Evolutionary conservation across 164 flowering plant species (phyloP).

Genomic region (Sextonia rubra): DNA sequence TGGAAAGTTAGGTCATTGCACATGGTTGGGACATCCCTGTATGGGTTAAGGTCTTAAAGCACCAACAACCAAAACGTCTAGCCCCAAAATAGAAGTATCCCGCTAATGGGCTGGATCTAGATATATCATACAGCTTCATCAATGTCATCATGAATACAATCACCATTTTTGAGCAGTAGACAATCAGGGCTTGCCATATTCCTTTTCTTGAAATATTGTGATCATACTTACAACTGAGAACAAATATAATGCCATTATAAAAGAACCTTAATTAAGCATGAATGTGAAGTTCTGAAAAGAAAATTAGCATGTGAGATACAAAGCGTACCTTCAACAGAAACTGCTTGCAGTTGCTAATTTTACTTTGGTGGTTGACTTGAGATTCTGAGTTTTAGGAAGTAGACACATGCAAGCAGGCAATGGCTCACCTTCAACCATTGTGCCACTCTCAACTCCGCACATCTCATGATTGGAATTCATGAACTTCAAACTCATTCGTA

Average conservation of each 20-base stretch:
- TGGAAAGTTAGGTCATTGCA: too few relatives aligned
- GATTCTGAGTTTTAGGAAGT: neutral
- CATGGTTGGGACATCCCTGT: too few relatives aligned
- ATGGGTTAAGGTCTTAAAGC: too few relatives aligned
- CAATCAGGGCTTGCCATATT: too few relatives aligned
- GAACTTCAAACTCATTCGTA: neutral
- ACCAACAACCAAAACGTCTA: too few relatives aligned
- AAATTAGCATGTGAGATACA: neutral
- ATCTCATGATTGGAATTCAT: neutral
- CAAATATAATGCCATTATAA: neutral
- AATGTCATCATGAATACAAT: too few relatives aligned
- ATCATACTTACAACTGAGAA: too few relatives aligned
- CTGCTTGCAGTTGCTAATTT: neutral
- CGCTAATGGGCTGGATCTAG: too few relatives aligned
- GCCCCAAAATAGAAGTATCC: too few relatives aligned
- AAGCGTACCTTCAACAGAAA: neutral
- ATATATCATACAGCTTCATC: too few relatives aligned
- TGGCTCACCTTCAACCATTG: neutral
- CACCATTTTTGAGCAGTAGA: too few relatives aligned
- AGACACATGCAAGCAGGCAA: neutral
- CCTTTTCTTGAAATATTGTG: too few relatives aligned
- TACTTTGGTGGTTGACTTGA: neutral
- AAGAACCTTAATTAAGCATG: neutral
- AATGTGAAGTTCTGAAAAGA: neutral
- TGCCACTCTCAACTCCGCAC: conserved; percentile 2